Base-by-base conservation (phyloP, 2,329 filamentous ascomycete genomes). In the Penicillium griseofulvum region DNA sequence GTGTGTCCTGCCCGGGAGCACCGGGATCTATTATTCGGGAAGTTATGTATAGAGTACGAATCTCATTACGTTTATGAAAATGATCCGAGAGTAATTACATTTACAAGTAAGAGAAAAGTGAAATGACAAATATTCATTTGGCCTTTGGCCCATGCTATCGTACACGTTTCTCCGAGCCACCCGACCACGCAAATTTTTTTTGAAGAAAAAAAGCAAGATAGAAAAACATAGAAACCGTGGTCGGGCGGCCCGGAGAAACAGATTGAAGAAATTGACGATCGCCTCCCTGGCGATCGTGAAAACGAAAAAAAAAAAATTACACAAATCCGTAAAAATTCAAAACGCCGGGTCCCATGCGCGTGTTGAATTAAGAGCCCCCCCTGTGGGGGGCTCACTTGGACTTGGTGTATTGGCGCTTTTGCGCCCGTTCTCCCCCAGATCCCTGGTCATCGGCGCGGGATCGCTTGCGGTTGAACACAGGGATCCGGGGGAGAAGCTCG, bases 11-110 rank as follows among this genome's bases (percentile, higher is more conserved):
- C 26, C 52, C 36, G 28, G 26, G 41, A 47, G 53, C 38, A 44
- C 29, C 34, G 46, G 26, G 41, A 52, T 52, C 17, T 43, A 22
- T 59, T 51, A 51, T 52, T 54, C 45, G 19, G 4, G 14, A 46
- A 56, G 39, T 59, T 29, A 60, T 63, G 60, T 63, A 63, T 63
- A 63, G 52, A 63, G 49, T 59, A 64, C 59, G 61, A 64, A 62
- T 61, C 42, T 51, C 28, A 54, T 46, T 51, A 36, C 38, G n/a
- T 24, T 33, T 19, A 43, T 49, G 29, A 34, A 36, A 43, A 46
- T 22, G 33, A 28, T 39, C 26, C 14, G 43, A 38, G 29, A 31
- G 16, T n/a, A 19, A 16, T 37, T 50, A 38, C n/a, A 34, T 28
- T 11, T 44, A 52, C 16, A 37, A 45, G 37, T 44, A 22, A 43